Conservation (phyloP, 768 basidiomycete genomes). For the Rhizopogon sp. region DNA sequence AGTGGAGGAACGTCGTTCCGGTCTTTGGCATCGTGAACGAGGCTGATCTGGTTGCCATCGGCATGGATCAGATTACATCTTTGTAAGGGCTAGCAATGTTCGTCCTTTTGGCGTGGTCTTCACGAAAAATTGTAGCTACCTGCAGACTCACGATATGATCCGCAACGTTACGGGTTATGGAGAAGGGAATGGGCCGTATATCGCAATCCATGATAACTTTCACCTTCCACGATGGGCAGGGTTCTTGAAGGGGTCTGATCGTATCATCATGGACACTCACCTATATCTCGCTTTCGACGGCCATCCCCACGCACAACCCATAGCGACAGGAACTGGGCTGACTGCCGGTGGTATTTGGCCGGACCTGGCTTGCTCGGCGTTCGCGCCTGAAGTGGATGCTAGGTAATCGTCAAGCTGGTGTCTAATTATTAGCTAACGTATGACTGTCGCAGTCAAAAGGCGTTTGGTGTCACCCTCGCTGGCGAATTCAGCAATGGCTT, state of each 20-base stretch:
- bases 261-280: conserved; percentile 60
- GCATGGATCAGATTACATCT: conserved; percentile 44
- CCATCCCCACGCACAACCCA: conserved; percentile 27
- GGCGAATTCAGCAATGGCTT: conserved; percentile 74
- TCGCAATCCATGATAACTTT: conserved; percentile 65
- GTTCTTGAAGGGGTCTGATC: conserved; percentile 56
- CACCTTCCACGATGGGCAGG: conserved; percentile 38
- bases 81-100: conserved; percentile 46
- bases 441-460: conserved; percentile 29
- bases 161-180: conserved; percentile 72
- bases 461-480: conserved; percentile 66
- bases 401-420: conserved; percentile 20
- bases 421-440: neutral
- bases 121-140: conserved; percentile 36
- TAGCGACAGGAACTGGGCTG: conserved; percentile 26
- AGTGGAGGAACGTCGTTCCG: conserved; percentile 58
- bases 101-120: neutral
- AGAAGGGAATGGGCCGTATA: conserved; percentile 50
- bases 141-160: conserved; percentile 56
- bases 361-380: conserved; percentile 45
- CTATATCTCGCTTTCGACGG: conserved; percentile 62
- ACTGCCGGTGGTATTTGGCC: conserved; percentile 43
- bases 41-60: conserved; percentile 47
- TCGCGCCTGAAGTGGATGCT: conserved; percentile 50
- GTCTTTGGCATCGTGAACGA: conserved; percentile 67